phyloP scores from a whole-genome alignment of 2,329 filamentous ascomycete genomes.

The Fusarium tanahbumbuense region DNA sequence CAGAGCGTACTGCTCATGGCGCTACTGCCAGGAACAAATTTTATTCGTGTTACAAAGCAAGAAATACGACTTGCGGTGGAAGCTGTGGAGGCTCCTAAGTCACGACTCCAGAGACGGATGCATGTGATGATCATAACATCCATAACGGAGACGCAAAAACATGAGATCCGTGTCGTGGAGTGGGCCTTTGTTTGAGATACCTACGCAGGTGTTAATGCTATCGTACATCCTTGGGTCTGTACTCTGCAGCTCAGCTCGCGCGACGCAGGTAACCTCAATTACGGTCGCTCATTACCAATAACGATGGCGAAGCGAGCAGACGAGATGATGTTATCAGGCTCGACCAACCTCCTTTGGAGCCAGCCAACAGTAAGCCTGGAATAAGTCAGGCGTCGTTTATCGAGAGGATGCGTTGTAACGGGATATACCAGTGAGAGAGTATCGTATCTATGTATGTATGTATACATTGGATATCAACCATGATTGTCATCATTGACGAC shows the following conservation, averaged over 20 bases:
- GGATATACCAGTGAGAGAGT: conserved; percentile 11
- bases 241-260: conserved; percentile 12
- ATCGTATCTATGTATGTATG: neutral
- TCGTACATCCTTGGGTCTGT: conserved; percentile 2
- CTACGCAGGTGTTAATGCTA: conserved; percentile 8
- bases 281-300: conserved; percentile 9
- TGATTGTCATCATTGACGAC: conserved; percentile 34
- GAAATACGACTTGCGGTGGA: conserved; percentile 23
- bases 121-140: conserved; percentile 21
- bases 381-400: conserved; percentile 25
- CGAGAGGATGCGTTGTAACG: conserved; percentile 9
- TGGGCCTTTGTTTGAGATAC: conserved; percentile 2
- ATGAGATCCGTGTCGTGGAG: conserved; percentile 7
- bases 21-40: conserved; percentile 18
- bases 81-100: conserved; percentile 25
- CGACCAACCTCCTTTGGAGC: conserved; percentile 11
- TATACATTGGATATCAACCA: conserved; percentile 26
- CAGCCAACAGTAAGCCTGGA: conserved; percentile 19
- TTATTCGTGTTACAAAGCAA: conserved; percentile 16
- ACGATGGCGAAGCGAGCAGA: conserved; percentile 19
- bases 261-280: conserved; percentile 1
- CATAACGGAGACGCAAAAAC: conserved; percentile 28
- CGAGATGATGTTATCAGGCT: conserved; percentile 23
- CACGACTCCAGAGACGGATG: neutral
- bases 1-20: conserved; percentile 2